These are phyloP conservation scores for Malus asiatica DNA, from an alignment of 306 rosid species.

Conservation along the genomic window DNA sequence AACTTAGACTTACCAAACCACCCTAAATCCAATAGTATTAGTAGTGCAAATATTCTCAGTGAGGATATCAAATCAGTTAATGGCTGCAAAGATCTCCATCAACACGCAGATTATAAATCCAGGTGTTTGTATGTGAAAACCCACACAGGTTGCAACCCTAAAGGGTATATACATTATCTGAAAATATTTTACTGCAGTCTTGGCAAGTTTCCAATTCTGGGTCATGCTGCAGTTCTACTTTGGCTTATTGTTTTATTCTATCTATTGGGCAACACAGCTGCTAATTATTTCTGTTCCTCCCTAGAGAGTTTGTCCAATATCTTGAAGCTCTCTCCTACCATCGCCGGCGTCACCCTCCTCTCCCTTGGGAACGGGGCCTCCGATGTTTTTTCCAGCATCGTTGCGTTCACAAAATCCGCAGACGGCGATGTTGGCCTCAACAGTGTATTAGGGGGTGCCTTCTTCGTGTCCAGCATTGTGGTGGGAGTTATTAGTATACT, in stretches of 20 bases:
- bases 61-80: not conserved
- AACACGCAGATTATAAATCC: conserved; percentile 19
- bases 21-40: not conserved
- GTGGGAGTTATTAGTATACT: conserved; percentile 58
- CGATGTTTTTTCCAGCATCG: conserved; percentile 64
- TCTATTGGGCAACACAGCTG: conserved; percentile 67
- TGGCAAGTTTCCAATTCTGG: conserved; percentile 38
- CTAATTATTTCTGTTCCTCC: conserved; percentile 61
- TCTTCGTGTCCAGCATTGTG: conserved; percentile 56
- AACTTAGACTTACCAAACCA: not conserved
- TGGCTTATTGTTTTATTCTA: conserved; percentile 73
- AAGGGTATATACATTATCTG: conserved; percentile 69
- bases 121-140: conserved; percentile 48
- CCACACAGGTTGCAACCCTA: conserved; percentile 38
- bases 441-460: conserved; percentile 69
- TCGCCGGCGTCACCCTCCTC: conserved; percentile 78
- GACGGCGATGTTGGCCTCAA: conserved; percentile 60
- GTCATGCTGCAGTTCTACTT: conserved; percentile 26
- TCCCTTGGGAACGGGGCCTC: conserved; percentile 82
- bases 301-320: conserved; percentile 53
- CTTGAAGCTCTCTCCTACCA: conserved; percentile 64
- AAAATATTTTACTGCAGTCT: conserved; percentile 54
- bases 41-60: not conserved
- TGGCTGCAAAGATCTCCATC: conserved; percentile 40
- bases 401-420: conserved; percentile 48